A percentile compares a stretch with the other conserved stretches of the same genome.
Evolutionary conservation across 2,329 filamentous ascomycete species (phyloP).

Genomic region (Lasiodiplodia gonubiensis): DNA sequence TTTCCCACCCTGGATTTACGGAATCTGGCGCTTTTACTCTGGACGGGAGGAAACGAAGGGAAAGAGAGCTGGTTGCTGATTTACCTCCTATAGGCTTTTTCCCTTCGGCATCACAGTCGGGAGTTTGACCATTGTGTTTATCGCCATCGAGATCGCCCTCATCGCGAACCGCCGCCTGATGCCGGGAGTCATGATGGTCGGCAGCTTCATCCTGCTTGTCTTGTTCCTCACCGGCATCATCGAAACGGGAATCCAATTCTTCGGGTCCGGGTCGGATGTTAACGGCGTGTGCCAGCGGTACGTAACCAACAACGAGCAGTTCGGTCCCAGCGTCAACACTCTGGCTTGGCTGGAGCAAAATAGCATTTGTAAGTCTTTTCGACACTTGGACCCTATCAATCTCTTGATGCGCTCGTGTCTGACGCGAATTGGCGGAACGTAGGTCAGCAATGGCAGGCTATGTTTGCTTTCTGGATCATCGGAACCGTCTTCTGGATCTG

Average conservation of each 20-base stretch:
- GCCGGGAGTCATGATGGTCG: constrained; percentile 64
- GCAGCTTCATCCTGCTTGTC: constrained; percentile 66
- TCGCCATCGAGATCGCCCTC: constrained; percentile 63
- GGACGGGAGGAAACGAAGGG: no score
- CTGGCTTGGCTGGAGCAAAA: constrained; percentile 67
- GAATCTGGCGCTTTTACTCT: no score
- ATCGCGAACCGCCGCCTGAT: constrained; percentile 62
- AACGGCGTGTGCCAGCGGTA: constrained; percentile 65
- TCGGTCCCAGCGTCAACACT: constrained; percentile 59
- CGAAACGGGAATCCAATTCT: constrained; percentile 67
- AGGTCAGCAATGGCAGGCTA: constrained; percentile 67
- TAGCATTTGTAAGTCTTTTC: constrained; percentile 60
- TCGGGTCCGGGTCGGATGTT: constrained; percentile 61
- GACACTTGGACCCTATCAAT: background rate
- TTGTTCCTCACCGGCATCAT: constrained; percentile 67
- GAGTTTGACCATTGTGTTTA: constrained; percentile 62
- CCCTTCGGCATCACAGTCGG: constrained; percentile 67
- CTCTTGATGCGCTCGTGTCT: no score
- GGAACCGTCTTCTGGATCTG: constrained; percentile 68
- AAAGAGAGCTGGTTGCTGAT: background rate
- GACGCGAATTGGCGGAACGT: background rate
- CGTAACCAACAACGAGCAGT: constrained; percentile 54
- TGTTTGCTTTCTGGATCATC: constrained; percentile 68
- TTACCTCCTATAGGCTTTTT: constrained; percentile 59
- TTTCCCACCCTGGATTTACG: background rate